A percentile compares a stretch with the other conserved stretches of the same genome.
phyloP scores from a whole-genome alignment of 495 filamentous ascomycete species.

The Penicillium parvum region DNA sequence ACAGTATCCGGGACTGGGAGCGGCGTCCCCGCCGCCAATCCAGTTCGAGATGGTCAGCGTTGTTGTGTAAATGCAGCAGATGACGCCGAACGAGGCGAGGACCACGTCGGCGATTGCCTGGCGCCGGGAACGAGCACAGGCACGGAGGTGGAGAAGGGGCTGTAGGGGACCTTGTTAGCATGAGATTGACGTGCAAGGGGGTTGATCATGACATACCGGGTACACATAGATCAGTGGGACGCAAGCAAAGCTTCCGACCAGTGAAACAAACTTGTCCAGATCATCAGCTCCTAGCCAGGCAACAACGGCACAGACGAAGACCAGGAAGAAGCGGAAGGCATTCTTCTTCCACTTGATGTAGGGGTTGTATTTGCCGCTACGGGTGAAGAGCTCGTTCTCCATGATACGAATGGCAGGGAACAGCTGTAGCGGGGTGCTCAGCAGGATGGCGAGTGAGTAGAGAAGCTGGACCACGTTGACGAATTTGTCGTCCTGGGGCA shows the following conservation, averaged over 20 bases:
- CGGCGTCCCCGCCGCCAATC: slow-evolving; percentile 46
- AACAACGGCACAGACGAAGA: slow-evolving; percentile 76
- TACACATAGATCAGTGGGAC: slow-evolving; percentile 97
- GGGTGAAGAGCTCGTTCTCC: slow-evolving; percentile 65
- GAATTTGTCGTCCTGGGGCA: slow-evolving; percentile 92
- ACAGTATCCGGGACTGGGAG: slow-evolving; percentile 55
- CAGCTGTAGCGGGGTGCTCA: slow-evolving; percentile 91
- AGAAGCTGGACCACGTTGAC: slow-evolving; percentile 95
- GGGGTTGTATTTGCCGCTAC: slow-evolving; percentile 92
- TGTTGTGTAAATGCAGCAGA: slow-evolving; percentile 89
- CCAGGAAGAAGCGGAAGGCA: slow-evolving; percentile 85
- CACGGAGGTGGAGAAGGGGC: slow-evolving; percentile 85
- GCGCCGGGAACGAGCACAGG: slow-evolving; percentile 59
- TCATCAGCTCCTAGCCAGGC: slow-evolving; percentile 91
- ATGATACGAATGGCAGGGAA: slow-evolving; percentile 88
- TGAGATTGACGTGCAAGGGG: background rate
- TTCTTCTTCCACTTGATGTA: slow-evolving; percentile 99
- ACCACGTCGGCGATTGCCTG: slow-evolving; percentile 66
- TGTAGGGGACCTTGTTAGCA: slow-evolving; percentile 29
- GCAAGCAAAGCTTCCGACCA: slow-evolving; percentile 96
- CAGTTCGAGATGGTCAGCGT: slow-evolving; percentile 78
- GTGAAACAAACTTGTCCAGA: slow-evolving; percentile 92
- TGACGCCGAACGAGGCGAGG: slow-evolving; percentile 73
- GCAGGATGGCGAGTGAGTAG: slow-evolving; percentile 88
- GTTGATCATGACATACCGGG: slow-evolving; percentile 59